Base-by-base conservation (phyloP, 2,329 filamentous ascomycete genomes). In the Pseudogymnoascus pannorum region DNA sequence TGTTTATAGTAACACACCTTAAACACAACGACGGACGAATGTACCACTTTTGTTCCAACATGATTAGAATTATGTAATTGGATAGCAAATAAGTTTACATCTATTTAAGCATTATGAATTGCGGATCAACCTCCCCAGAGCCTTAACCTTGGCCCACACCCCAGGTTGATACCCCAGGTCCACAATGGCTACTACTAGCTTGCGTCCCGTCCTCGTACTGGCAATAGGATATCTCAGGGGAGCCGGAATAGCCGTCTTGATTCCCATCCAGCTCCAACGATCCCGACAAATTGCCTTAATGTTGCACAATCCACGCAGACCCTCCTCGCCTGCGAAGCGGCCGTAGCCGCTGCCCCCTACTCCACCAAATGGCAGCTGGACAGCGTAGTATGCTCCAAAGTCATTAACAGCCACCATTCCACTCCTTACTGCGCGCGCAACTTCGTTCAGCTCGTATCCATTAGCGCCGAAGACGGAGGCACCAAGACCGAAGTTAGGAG, bases 331-430 rank as follows among this genome's bases (percentile, higher is more conserved):
- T 0, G 91, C 93, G 75, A 99, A 99, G 2, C 93, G 82, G 1
- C 94, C 94, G 73, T 97, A 97, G 0, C 90, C 94, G 22, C 89
- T 95, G 1, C 92, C 93, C 62, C 84, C 86, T n/a, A 69, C 64
- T 24, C 72, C 94, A 36, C 94, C 94, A 74, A 99, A 99, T 0
- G 94, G 94, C 38, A 99, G 77, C 75, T 96, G 92, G 6, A 96
- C 92, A 59, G 93, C 91, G 72, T 99, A 99, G 74, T 87, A 97
- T 26, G 86, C 88, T 18, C 87, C 94, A 71, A 99, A 99, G 76
- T 99, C 94, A 73, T 99, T 99, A 67, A 99, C 84, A 22, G 91
- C 86, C 0, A 97, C 90, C 89, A 96, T 97, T 48, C 94, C 94
- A 0, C 89, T 86, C 64, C 87, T 84, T 59, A 97, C 80, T 22